Conservation (phyloP, 495 filamentous ascomycete genomes). For the Lasiosphaeris hirsuta region DNA sequence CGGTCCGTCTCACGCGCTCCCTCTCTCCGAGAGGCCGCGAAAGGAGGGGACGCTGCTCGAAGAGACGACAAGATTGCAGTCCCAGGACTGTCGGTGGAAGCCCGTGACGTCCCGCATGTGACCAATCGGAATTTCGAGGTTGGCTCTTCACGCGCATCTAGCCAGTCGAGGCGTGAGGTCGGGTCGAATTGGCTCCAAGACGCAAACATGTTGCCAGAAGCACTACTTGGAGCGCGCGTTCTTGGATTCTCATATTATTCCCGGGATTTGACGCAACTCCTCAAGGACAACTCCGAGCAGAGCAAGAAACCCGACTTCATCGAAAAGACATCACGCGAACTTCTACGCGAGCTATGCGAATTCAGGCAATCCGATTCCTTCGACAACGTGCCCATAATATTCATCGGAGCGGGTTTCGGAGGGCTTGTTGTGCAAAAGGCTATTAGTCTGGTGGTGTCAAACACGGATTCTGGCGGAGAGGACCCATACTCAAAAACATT, state of each 20-base stretch:
- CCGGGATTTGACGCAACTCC: no score
- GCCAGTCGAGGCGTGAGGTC: neutral
- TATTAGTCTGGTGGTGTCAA: neutral
- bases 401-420: slow-evolving; percentile 5
- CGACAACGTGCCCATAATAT: neutral
- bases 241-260: neutral
- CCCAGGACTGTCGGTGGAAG: no score
- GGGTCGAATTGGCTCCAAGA: slow-evolving; percentile 2
- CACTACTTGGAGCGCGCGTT: neutral
- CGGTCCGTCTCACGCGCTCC: no score
- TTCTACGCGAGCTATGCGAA: no score
- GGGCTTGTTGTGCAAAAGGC: slow-evolving; percentile 4
- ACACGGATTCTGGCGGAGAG: no score
- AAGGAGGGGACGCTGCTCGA: no score
- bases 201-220: neutral
- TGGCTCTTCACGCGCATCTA: neutral
- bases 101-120: no score
- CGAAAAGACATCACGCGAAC: no score
- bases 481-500: neutral
- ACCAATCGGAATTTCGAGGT: neutral
- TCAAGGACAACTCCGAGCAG: neutral
- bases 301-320: no score
- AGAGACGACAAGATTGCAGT: no score
- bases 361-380: neutral
- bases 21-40: no score